Evolutionary conservation across 2,329 filamentous ascomycete genomes (phyloP).

Genomic region (Nothopassalora personata): DNA sequence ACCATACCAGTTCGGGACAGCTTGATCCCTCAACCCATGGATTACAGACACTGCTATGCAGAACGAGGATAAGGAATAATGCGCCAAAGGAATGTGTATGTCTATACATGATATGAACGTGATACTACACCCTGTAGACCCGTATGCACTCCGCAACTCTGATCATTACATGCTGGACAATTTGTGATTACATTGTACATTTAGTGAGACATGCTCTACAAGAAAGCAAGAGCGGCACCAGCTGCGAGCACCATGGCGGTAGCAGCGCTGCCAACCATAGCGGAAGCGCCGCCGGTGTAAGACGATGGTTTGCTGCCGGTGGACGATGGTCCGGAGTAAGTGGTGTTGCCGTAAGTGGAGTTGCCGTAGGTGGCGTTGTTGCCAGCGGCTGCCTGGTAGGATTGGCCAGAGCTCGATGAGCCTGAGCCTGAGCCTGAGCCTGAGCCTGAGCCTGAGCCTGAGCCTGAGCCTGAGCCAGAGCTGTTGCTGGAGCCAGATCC

Average conservation of each 20-base stretch:
- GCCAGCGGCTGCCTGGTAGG: neutral
- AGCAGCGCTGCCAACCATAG: neutral
- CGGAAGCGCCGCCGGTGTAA: neutral
- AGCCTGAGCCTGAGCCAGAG: neutral
- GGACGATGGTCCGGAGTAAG: neutral
- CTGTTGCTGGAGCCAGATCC: neutral
- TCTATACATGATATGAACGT: neutral
- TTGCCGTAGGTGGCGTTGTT: neutral
- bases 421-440: neutral
- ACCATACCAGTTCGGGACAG: no score
- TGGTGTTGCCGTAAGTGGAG: neutral
- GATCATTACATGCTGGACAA: neutral
- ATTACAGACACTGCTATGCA: no score
- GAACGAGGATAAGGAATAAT: no score
- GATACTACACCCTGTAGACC: neutral
- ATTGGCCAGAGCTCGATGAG: neutral
- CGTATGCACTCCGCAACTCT: neutral
- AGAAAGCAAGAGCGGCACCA: neutral
- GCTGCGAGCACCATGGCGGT: neutral
- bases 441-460: neutral
- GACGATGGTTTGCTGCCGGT: neutral
- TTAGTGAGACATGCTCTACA: neutral
- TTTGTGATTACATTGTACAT: neutral
- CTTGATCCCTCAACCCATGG: no score
- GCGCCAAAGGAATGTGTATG: neutral